Evolutionary conservation across 208 protist genomes (phyloP).

Genomic region (Trypanosoma rangeli): DNA sequence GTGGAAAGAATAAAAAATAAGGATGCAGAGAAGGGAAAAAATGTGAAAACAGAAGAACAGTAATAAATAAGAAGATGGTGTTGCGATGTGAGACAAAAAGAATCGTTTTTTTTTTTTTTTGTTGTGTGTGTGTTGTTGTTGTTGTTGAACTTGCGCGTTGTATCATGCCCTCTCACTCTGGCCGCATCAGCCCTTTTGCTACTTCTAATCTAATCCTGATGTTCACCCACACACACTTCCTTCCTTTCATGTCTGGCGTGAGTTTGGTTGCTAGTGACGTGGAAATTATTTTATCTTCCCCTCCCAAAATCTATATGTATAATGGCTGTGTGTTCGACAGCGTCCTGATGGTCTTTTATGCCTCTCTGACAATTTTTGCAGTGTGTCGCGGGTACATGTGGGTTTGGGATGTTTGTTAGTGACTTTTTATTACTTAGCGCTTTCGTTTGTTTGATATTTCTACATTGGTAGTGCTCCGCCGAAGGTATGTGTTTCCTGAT

Average conservation of each 20-base stretch:
- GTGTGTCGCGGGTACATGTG: too few species aligned
- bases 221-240: too few species aligned
- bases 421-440: constrained; percentile 11
- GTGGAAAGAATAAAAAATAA: background rate
- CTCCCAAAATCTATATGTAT: too few species aligned
- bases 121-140: constrained; percentile 1
- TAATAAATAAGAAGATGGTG: background rate
- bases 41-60: background rate
- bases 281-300: too few species aligned
- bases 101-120: constrained; percentile 28
- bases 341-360: too few species aligned
- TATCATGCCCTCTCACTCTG: background rate
- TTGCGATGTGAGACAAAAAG: background rate
- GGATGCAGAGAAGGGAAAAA: background rate
- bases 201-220: constrained; percentile 2
- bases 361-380: too few species aligned
- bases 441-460: constrained; percentile 5
- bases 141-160: background rate
- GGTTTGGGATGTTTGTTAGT: too few species aligned
- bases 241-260: background rate
- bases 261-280: too few species aligned
- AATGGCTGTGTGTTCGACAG: too few species aligned
- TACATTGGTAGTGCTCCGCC: too few species aligned
- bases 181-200: constrained; percentile 8
- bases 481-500: too few species aligned